These are phyloP conservation scores for Abortiporus biennis DNA, from an alignment of 1,284 basidiomycete species.

Conservation along the genomic window DNA sequence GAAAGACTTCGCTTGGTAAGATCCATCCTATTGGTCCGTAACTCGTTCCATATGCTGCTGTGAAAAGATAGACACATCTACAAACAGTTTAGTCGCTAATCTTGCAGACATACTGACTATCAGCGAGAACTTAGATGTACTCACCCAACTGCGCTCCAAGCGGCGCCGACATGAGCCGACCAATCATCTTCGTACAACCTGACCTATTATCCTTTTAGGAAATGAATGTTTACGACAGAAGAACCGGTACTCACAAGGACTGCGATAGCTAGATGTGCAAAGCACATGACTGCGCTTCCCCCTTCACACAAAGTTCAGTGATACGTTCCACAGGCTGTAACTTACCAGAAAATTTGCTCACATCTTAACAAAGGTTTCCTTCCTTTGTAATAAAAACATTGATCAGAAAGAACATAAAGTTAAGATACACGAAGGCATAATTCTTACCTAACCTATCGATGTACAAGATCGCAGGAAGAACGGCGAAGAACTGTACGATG, in stretches of 20 bases:
- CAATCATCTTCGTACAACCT: constrained; percentile 52
- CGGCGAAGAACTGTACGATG: constrained; percentile 72
- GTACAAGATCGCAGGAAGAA: constrained; percentile 65
- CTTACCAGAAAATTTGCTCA: too few species aligned
- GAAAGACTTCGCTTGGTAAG: constrained; percentile 78
- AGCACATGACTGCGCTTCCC: constrained; percentile 68
- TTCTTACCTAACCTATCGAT: constrained; percentile 67
- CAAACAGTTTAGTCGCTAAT: constrained; percentile 22
- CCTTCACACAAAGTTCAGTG: constrained; percentile 31
- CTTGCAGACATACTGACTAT: constrained; percentile 11
- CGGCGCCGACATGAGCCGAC: constrained; percentile 47
- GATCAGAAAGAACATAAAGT: constrained; percentile 1
- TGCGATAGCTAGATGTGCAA: constrained; percentile 69
- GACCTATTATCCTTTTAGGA: too few species aligned
- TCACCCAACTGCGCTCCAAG: constrained; percentile 63
- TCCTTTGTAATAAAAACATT: constrained; percentile 30
- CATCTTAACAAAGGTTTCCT: constrained; percentile 58
- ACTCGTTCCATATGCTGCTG: constrained; percentile 76
- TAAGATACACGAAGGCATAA: neutral
- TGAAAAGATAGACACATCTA: constrained; percentile 73
- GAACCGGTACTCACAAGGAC: constrained; percentile 40
- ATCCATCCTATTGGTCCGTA: constrained; percentile 87
- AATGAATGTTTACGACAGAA: constrained; percentile 1
- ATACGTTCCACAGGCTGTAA: too few species aligned
- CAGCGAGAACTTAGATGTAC: constrained; percentile 14